These are phyloP conservation scores for Taxillus chinensis DNA, from an alignment of 164 flowering plant species.

Conservation along the genomic window DNA sequence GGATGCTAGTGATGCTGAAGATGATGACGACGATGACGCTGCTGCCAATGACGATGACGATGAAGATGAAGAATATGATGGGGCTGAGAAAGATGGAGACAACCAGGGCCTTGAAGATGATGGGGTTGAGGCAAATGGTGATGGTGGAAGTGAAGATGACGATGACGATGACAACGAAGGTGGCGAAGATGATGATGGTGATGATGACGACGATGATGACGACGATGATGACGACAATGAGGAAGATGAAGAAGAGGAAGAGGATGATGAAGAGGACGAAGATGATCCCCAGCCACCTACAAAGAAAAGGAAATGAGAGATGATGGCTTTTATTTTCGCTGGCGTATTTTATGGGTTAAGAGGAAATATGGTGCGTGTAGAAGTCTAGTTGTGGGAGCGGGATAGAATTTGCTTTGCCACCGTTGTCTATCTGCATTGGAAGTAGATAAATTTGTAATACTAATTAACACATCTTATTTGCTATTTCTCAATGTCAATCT, in stretches of 20 bases:
- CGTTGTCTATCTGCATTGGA: too few species aligned
- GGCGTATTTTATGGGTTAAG: too few species aligned
- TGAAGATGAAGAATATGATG: slow-evolving; percentile 25
- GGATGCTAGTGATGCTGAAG: slow-evolving; percentile 52
- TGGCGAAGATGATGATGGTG: slow-evolving; percentile 19
- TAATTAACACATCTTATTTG: too few species aligned
- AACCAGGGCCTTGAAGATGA: slow-evolving; percentile 18
- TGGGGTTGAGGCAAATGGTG: slow-evolving; percentile 29
- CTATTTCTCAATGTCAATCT: too few species aligned
- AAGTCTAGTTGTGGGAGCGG: too few species aligned
- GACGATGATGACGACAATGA: slow-evolving; percentile 29
- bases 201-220: slow-evolving; percentile 28
- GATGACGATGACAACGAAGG: slow-evolving; percentile 38
- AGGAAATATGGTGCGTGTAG: too few species aligned
- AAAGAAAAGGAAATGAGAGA: slow-evolving; percentile 37
- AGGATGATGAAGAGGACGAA: slow-evolving; percentile 16
- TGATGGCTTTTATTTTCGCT: too few species aligned
- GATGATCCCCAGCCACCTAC: slow-evolving; percentile 42
- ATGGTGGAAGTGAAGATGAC: slow-evolving; percentile 34
- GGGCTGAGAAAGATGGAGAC: slow-evolving; percentile 44
- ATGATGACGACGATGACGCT: slow-evolving; percentile 50
- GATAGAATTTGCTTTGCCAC: too few species aligned
- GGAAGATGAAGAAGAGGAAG: slow-evolving; percentile 28
- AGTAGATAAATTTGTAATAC: too few species aligned
- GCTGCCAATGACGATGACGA: slow-evolving; percentile 24